Percentiles rank a stretch among this genome's conserved stretches.
Conservation (phyloP, 2,329 filamentous ascomycete species). For the Trichophyton equinum region DNA sequence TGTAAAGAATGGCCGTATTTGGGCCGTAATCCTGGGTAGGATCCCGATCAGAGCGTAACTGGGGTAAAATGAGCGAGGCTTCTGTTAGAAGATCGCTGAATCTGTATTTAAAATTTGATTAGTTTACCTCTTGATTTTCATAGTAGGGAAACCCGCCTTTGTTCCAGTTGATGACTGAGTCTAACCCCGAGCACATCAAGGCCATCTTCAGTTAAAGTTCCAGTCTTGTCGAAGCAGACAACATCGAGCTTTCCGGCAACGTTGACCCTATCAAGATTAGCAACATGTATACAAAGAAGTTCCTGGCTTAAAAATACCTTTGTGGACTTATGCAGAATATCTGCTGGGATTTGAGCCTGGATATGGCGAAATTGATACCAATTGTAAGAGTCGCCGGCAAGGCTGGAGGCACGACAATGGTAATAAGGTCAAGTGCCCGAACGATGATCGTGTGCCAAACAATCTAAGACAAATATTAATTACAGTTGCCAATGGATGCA, state of each 20-base stretch:
- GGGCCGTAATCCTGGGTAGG: constrained; percentile 47
- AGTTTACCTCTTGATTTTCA: not conserved
- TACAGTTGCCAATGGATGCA: not conserved
- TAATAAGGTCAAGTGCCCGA: constrained; percentile 85
- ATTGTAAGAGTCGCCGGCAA: constrained; percentile 91
- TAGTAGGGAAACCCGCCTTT: constrained; percentile 24
- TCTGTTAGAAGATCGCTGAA: constrained; percentile 69
- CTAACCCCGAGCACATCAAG: constrained; percentile 84
- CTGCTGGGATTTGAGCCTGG: constrained; percentile 69
- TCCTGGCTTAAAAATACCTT: constrained; percentile 24
- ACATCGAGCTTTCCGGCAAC: constrained; percentile 83
- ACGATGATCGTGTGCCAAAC: constrained; percentile 86
- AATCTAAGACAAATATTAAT: constrained; percentile 33
- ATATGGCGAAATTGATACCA: constrained; percentile 87
- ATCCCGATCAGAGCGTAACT: constrained; percentile 43
- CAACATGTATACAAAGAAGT: not conserved
- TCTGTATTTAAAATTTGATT: constrained; percentile 20
- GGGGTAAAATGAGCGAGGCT: constrained; percentile 46
- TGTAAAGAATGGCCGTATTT: constrained; percentile 65
- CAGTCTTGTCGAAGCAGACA: constrained; percentile 81
- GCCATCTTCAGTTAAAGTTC: constrained; percentile 70
- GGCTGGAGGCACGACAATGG: constrained; percentile 91
- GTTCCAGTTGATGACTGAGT: constrained; percentile 52
- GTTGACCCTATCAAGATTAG: constrained; percentile 52
- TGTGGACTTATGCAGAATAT: constrained; percentile 98